Conservation (phyloP, 148 eudicot species). For the Rhododendron henanense region DNA sequence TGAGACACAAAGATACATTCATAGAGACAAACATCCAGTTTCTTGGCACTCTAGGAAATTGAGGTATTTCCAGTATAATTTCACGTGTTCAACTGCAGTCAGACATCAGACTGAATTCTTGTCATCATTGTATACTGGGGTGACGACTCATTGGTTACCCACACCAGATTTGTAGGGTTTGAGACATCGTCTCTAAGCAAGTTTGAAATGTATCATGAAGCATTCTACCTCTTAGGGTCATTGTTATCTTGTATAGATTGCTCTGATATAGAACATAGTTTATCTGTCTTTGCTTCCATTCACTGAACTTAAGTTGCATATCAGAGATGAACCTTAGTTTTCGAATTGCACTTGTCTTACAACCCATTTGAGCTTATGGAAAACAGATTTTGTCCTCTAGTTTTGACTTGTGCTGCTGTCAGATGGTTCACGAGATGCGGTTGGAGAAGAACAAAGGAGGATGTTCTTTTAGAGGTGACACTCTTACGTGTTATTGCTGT, state of each 20-base stretch:
- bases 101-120: neutral
- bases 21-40: neutral
- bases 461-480: constrained; percentile 73
- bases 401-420: constrained; percentile 15
- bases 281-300: neutral
- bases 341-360: neutral
- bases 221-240: neutral
- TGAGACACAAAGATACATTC: no score
- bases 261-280: neutral
- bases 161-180: neutral
- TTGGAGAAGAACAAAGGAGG: constrained; percentile 93
- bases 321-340: neutral
- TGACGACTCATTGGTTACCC: neutral
- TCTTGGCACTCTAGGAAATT: neutral
- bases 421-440: constrained; percentile 92
- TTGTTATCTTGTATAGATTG: neutral
- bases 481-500: neutral
- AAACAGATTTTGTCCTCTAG: neutral
- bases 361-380: neutral
- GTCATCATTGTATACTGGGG: neutral
- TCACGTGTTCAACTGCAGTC: neutral
- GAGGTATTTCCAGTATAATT: neutral
- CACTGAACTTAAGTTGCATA: neutral
- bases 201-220: neutral
- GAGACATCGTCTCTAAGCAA: neutral